Base-by-base conservation (phyloP, 257 asterid species). In the Marsdenia floribunda region DNA sequence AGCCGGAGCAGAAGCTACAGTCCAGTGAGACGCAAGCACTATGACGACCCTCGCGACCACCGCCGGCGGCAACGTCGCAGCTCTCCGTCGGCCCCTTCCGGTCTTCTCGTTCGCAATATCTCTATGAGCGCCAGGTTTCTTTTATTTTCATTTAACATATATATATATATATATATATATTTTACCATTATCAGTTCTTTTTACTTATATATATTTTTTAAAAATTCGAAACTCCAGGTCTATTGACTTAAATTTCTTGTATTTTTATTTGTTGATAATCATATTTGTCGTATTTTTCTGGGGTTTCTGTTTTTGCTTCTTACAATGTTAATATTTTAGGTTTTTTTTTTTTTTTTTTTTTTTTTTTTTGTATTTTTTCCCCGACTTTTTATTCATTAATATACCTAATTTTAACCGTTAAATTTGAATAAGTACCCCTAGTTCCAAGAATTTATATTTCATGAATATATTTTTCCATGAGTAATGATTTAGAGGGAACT, bases 21-120 rank as follows among this genome's bases (percentile, higher is more conserved):
- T 81, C 96, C 94, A 3, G 83, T 44, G 49, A 86, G 88, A 77
- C 87, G 88, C 65, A 90, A 89, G 89, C 96, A 80, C 73, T 85
- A 90, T 76, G 97, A 92, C 52, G 93, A 92, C 68, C 93, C 87
- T 68, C 94, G 92, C 33, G 90, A 84, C 78, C 52, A 18, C 33
- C 87, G 87, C 61, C 88, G 90, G 85, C 85, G 86, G 3, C 92
- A 86, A 15, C 91, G 87, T 58, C 92, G 92, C 38, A 87, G 87
- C 78, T 89, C 97, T 78, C 88, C 98, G 35, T 93, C 99, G 22
- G 99, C 80, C 21, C 96, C 96, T 5, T 77, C 94, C n/a, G 98
- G 97, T 26, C 97, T 95, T 68, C 98, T 92, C 60, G 96, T 95
- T 73, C 96, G 98, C 72, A 95, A 95, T 81, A 90, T 95, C 67